A percentile compares a stretch with the other conserved stretches of the same genome.
phyloP scores from a whole-genome alignment of 805 yeast genomes.

The Vanderwaltozyma verrucispora region DNA sequence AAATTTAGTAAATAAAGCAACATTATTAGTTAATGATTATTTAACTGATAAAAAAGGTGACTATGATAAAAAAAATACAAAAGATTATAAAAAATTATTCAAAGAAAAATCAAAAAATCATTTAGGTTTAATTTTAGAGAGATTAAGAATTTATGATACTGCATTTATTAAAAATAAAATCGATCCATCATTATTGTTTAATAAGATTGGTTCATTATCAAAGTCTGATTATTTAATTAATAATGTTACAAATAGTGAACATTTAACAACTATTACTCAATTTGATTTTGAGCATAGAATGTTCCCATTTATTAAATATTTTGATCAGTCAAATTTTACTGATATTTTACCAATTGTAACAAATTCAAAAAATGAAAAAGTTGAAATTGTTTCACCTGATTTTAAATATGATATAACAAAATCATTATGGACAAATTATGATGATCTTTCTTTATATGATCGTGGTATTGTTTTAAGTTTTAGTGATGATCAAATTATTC shows the following conservation, averaged over 20 bases:
- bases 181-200: background rate
- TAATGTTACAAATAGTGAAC: too few species aligned
- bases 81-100: background rate
- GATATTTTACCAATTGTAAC: too few species aligned
- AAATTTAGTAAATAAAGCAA: conserved; percentile 5
- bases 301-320: conserved; percentile 13
- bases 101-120: background rate
- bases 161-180: conserved; percentile 8
- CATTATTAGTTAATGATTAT: conserved; percentile 7
- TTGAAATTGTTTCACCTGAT: background rate
- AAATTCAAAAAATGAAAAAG: background rate
- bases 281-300: conserved; percentile 16
- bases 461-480: conserved; percentile 17
- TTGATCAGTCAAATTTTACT: conserved; percentile 1
- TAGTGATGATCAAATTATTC: conserved; percentile 23
- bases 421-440: conserved; percentile 15
- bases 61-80: background rate
- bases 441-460: conserved; percentile 3
- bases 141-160: conserved; percentile 13
- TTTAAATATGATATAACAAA: conserved; percentile 6
- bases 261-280: conserved; percentile 1
- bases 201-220: too few species aligned
- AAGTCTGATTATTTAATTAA: too few species aligned
- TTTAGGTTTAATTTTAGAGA: conserved; percentile 3
- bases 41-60: background rate